Conservation (phyloP, 805 yeast species). For the Candida insectalens region DNA sequence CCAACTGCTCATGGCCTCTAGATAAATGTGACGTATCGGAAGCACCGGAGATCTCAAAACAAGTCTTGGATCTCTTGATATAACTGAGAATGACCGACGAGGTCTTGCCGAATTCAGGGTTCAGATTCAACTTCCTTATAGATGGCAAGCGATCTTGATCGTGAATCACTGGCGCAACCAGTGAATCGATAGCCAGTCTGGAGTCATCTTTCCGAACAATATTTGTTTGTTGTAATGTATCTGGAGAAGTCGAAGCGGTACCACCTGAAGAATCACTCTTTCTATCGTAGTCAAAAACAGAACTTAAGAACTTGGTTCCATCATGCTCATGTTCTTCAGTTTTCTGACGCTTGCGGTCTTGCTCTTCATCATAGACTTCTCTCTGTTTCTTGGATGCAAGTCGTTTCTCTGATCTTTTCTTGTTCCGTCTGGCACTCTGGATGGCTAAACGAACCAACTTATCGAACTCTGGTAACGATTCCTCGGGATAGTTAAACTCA, state of each 20-base stretch:
- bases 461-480: constrained; percentile 65
- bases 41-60: constrained; percentile 33
- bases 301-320: background rate
- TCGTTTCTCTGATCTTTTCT: constrained; percentile 52
- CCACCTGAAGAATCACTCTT: background rate
- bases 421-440: constrained; percentile 83
- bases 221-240: background rate
- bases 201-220: constrained; percentile 15
- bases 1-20: constrained; percentile 33
- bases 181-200: constrained; percentile 35
- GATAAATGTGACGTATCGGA: background rate
- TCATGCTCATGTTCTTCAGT: constrained; percentile 4
- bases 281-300: background rate
- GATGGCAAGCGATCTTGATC: constrained; percentile 16
- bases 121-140: constrained; percentile 14
- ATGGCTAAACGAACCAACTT: constrained; percentile 87
- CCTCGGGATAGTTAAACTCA: constrained; percentile 65
- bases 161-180: constrained; percentile 30
- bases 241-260: background rate
- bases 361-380: constrained; percentile 9
- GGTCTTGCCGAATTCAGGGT: constrained; percentile 18
- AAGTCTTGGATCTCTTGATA: constrained; percentile 55
- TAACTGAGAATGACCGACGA: constrained; percentile 26
- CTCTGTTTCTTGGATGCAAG: constrained; percentile 11
- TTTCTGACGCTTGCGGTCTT: constrained; percentile 4